Base-by-base conservation (phyloP, 352 stramenopile genomes). In the Halophytophthora polymorphica region DNA sequence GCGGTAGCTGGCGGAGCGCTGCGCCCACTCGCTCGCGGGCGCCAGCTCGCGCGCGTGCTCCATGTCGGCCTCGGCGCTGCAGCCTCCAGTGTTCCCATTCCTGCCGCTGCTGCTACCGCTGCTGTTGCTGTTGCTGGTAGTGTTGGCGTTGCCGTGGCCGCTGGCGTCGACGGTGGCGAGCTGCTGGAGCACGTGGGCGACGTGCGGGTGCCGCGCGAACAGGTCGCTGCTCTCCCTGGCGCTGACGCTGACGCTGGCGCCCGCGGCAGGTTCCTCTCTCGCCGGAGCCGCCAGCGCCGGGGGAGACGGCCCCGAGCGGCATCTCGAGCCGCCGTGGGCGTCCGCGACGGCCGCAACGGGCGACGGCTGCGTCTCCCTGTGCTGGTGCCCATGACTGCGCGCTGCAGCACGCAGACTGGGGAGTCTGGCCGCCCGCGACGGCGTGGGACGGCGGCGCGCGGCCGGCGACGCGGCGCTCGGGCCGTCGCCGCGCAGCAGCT, bases 1-100 rank as follows among this genome's bases (percentile, higher is more conserved):
- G 34, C 73, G 62, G 39, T 88, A 86, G 48, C 64, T 81, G 2
- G 41, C 50, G 3, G 64, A 75, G 15, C 77, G 64, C 36, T 83
- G 66, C 2, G 17, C 31, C 77, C 77, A 88, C 40, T 80, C 69
- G 11, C 85, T 69, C 1, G 37, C 47, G 12, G 53, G 43, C 10
- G 62, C 51, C 17, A 71, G 48, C 25, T 48, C 40, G 5, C 50
- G 53, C 17, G 52, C 53, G 33, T 58, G 53, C 23, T 69, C 63
- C 58, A 66, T 54, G 14, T 71, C 62, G 29, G 61, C 53, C 42
- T 71, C 58, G 12, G 58, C 58, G 23, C 43, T 64, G 36, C 63
- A 53, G 6, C 33, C 2, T 40, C 17, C 35, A 19, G 35, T 12
- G 14, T n/a, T n/a, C n/a, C n/a, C n/a, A n/a, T n/a, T n/a, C n/a